Evolutionary conservation across 345 rosid species (phyloP).

Genomic region (Salix purpurea): DNA sequence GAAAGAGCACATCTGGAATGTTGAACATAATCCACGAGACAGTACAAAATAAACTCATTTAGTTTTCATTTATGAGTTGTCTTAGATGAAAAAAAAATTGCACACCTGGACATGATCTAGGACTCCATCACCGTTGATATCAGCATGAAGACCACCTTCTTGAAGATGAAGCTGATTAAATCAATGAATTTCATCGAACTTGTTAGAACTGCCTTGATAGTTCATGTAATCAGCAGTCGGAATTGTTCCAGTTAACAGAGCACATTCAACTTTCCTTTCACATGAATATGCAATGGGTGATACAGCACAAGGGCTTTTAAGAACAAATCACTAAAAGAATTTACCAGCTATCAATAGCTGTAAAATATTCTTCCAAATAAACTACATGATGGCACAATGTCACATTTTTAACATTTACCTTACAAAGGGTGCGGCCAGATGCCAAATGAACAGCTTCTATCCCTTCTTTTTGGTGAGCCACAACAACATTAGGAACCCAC

Average conservation of each 20-base stretch:
- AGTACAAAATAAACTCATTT: background rate
- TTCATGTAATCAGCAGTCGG: background rate
- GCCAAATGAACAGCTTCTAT: conserved; percentile 95
- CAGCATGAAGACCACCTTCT: conserved; percentile 99
- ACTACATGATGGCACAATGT: background rate
- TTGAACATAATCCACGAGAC: background rate
- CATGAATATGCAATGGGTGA: background rate
- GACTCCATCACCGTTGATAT: conserved; percentile 97
- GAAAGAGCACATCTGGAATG: background rate
- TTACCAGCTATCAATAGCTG: background rate
- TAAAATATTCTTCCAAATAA: background rate
- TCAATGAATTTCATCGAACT: conserved; percentile 10
- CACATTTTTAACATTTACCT: conserved; percentile 44
- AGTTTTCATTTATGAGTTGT: background rate
- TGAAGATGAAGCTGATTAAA: conserved; percentile 77
- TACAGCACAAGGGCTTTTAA: background rate
- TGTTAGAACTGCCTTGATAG: conserved; percentile 4
- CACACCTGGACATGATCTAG: conserved; percentile 97
- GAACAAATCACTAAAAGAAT: background rate
- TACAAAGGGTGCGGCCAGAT: conserved; percentile 88
- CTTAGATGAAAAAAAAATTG: background rate
- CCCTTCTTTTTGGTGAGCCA: conserved; percentile 96
- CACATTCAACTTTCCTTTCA: background rate
- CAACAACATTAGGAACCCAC: conserved; percentile 99
- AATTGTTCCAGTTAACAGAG: background rate